Evolutionary conservation across 805 yeast genomes (phyloP).

Genomic region (Candida berthetii): DNA sequence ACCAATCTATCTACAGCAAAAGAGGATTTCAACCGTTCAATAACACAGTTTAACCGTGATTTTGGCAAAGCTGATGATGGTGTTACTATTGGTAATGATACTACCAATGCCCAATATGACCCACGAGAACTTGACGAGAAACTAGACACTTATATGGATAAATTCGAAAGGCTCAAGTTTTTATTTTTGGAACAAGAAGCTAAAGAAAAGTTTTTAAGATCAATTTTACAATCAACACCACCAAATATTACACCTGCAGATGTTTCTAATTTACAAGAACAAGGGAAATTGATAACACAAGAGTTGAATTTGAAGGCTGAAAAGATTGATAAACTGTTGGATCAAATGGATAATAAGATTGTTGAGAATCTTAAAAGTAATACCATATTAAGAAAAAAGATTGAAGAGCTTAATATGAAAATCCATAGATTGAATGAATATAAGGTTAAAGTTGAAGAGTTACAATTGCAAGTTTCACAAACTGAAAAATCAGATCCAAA

Average conservation of each 20-base stretch:
- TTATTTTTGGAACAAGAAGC: constrained; percentile 69
- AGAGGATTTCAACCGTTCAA: too few relatives aligned
- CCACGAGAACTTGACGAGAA: constrained; percentile 30
- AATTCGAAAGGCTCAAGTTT: constrained; percentile 51
- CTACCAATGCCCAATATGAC: constrained; percentile 5
- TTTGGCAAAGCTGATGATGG: too few relatives aligned
- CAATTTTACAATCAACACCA: constrained; percentile 31
- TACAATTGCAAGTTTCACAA: not conserved
- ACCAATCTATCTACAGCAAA: too few relatives aligned
- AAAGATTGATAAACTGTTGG: constrained; percentile 7
- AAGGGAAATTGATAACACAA: constrained; percentile 19
- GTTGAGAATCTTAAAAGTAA: not conserved
- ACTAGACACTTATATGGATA: constrained; percentile 29
- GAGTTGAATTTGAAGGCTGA: constrained; percentile 22
- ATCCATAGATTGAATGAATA: not conserved
- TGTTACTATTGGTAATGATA: too few relatives aligned
- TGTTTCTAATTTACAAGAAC: constrained; percentile 22
- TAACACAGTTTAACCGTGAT: not conserved
- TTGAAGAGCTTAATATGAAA: not conserved
- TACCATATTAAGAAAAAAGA: not conserved
- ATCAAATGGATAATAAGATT: not conserved
- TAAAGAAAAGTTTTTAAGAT: constrained; percentile 57
- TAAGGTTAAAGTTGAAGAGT: not conserved
- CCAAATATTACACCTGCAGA: constrained; percentile 26
- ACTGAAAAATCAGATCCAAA: constrained; percentile 9